Evolutionary conservation across 2,329 filamentous ascomycete species (phyloP), one percentile per base, ranked within the genome.

Genomic region (Chalaropsis thielavioides): DNA sequence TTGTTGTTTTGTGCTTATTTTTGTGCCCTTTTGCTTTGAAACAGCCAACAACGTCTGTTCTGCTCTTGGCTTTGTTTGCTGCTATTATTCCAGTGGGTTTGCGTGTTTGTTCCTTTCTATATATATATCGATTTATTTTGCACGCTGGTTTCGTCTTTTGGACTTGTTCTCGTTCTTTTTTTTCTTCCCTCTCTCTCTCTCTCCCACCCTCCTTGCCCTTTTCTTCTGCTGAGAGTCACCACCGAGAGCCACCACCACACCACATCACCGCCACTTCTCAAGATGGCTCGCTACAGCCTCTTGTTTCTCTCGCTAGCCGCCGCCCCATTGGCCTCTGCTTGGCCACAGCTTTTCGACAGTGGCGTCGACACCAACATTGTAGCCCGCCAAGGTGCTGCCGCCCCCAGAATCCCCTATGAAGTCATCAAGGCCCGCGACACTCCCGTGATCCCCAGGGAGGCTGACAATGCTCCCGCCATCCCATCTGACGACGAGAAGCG

Each of bases 281-380:
- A n/a, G 15, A 66, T 66, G 65, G 19, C 59, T 13, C 65, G 61
- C 24, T 61, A 64, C 46, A 41, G 54, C 54, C 24, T 66, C 35
- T 43, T 66, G 17, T 49, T 64, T 51, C 61, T 66, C 22, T 51
- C 61, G n/a, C 49, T 62, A 15, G 60, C 59, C 6, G 54, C 62
- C 11, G 58, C 56, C 38, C 56, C 61, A 24, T 51, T 66, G n/a
- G 56, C 49, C 51, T 64, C 62, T 49, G 65, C 65, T 27, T 66
- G 65, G 65, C 65, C 65, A 17, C 65, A 66, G 49, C 63, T 66
- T 40, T 66, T 66, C 46, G 65, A 66, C 54, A 66, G 61, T 43
- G 43, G 38, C 38, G 43, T 40, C 22, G 51, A 40, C 6, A 51
- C 22, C 59, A 44, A 24, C 54, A 64, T 64, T 19, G 27, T 44